Percentiles rank a stretch among this genome's conserved stretches.
phyloP scores from a whole-genome alignment of 1,284 basidiomycete species.

The Leccinum variabile region DNA sequence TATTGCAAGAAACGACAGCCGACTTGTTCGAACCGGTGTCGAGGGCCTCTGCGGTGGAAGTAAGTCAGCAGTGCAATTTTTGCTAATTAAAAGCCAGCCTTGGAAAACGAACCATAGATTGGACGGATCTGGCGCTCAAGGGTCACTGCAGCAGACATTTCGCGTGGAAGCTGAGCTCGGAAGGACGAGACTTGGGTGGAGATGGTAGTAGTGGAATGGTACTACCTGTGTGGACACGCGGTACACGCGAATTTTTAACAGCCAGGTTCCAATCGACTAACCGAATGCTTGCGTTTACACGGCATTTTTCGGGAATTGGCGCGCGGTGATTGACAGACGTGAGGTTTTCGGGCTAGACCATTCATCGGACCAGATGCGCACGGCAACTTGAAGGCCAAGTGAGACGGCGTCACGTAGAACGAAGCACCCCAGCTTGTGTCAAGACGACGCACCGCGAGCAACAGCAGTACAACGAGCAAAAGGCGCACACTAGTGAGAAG shows the following conservation, averaged over 20 bases:
- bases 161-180: constrained; percentile 1
- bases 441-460: no score
- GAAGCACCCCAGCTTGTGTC: no score
- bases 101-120: constrained; percentile 61
- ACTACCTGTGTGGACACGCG: constrained; percentile 5
- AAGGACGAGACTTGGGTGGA: neutral
- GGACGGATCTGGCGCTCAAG: constrained; percentile 78
- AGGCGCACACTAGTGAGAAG: no score
- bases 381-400: no score
- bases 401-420: no score
- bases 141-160: constrained; percentile 46
- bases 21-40: constrained; percentile 84
- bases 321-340: constrained; percentile 15
- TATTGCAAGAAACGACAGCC: constrained; percentile 80
- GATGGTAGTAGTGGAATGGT: constrained; percentile 1
- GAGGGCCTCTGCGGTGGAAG: constrained; percentile 61
- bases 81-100: neutral
- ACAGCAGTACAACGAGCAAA: no score
- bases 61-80: constrained; percentile 11
- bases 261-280: constrained; percentile 16
- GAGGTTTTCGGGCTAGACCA: no score
- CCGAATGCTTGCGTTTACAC: constrained; percentile 30
- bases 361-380: no score
- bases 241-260: constrained; percentile 29
- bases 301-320: constrained; percentile 28